These are phyloP conservation scores for Cercophora newfieldiana DNA, from an alignment of 495 filamentous ascomycete genomes.

Conservation along the genomic window DNA sequence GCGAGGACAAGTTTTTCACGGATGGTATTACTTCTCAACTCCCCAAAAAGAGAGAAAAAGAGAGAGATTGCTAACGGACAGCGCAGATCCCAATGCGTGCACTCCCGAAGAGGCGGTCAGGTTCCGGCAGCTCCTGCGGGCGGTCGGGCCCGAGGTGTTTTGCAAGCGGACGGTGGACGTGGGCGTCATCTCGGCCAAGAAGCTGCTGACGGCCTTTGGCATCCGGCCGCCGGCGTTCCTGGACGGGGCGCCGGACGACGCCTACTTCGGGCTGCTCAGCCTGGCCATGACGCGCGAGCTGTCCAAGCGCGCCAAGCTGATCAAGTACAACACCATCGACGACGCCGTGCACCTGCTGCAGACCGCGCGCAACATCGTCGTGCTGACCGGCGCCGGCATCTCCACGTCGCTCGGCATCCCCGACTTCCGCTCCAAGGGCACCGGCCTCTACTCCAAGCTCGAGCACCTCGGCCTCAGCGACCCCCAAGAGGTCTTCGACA, in stretches of 20 bases:
- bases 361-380: constrained; percentile 78
- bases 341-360: constrained; percentile 80
- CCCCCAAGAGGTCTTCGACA: constrained; percentile 94
- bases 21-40: constrained; percentile 46
- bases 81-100: constrained; percentile 58
- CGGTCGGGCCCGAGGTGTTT: constrained; percentile 75
- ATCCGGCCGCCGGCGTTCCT: constrained; percentile 74
- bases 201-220: constrained; percentile 89
- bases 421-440: constrained; percentile 84
- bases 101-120: constrained; percentile 69
- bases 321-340: constrained; percentile 80
- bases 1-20: constrained; percentile 60
- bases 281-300: constrained; percentile 81
- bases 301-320: constrained; percentile 74
- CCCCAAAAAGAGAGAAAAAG: not conserved
- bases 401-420: constrained; percentile 87
- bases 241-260: constrained; percentile 70
- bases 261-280: constrained; percentile 71
- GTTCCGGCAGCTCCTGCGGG: constrained; percentile 68
- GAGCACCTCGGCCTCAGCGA: constrained; percentile 70
- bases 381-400: constrained; percentile 93
- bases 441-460: constrained; percentile 83
- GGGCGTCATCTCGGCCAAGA: constrained; percentile 70
- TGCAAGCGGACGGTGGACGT: constrained; percentile 68
- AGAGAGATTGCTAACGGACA: not conserved